Evolutionary conservation across 2,329 filamentous ascomycete species (phyloP), one percentile per base, ranked within the genome.

Genomic region (Fusarium penzigii): DNA sequence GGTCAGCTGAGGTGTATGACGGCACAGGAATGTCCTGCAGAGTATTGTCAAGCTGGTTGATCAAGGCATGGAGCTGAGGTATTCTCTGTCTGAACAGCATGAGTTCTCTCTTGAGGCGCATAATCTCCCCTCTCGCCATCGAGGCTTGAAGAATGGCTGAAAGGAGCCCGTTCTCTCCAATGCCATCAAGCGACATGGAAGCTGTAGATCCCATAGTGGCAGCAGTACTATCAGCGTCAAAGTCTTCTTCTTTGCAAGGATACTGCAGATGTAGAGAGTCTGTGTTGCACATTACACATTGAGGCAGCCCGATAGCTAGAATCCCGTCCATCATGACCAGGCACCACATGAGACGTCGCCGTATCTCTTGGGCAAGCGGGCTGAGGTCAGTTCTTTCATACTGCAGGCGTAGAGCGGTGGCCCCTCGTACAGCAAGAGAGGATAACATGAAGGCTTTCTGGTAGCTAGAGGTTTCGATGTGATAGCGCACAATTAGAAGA

Each of bases 401-500:
- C 17, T 67, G 62, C 6, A 71, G 54, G 13, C 67, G 46, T 49
- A 71, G 51, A 8, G 68, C 69, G 3, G 56, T 59, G 3, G 67
- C 68, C 2, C 55, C 63, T 3, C 67, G 56, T 3, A 65, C 62
- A 2, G 65, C 67, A 8, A 68, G 52, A 2, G 66, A 57, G 7
- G 59, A 56, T 3, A 71, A 56, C 64, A 71, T 69, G 34, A 69
- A 71, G 2, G 66, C 69, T 39, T 64, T 54, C 42, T 68, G 65
- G n/a, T 70, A 70, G 2, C 53, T 49, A 1, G 68, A 67, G 1
- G 58, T 61, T 40, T 68, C 63, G 44, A 68, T 64, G 10, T 59
- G 61, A 45, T 67, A 70, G 16, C 61, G 58, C 1, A 71, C 60
- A 8, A 67, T 46, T 3, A 71, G 59, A 11, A 70, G 41, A 0